Evolutionary conservation across 768 basidiomycete species (phyloP).

Genomic region (Suillus subluteus): DNA sequence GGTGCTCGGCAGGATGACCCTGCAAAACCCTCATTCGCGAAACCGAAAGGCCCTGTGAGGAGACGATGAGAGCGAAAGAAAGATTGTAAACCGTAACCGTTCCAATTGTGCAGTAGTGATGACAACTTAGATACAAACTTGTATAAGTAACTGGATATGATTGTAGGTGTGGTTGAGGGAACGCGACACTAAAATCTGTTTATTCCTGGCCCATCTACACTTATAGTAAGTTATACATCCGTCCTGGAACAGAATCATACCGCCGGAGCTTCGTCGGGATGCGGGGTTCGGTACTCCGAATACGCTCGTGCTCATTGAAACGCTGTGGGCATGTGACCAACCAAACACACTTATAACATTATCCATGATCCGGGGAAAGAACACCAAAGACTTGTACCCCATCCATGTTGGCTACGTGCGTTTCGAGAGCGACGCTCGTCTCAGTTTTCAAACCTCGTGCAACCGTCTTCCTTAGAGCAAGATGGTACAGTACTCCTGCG

Average conservation of each 20-base stretch:
- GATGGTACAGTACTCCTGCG: slow-evolving; percentile 29
- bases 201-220: neutral
- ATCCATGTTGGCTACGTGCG: slow-evolving; percentile 27
- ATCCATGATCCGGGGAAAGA: neutral
- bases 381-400: neutral
- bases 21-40: slow-evolving; percentile 59
- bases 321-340: slow-evolving; percentile 13
- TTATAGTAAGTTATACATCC: neutral
- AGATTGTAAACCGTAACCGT: neutral
- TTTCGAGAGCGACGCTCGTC: slow-evolving; percentile 18
- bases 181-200: neutral
- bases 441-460: slow-evolving; percentile 23
- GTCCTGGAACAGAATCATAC: neutral
- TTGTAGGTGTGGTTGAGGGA: neutral
- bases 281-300: slow-evolving; percentile 19
- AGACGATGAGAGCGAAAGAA: slow-evolving; percentile 38
- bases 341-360: slow-evolving; percentile 2
- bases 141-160: neutral
- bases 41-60: slow-evolving; percentile 70
- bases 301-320: neutral
- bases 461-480: slow-evolving; percentile 18
- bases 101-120: neutral
- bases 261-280: neutral
- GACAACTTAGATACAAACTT: neutral
- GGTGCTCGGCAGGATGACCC: slow-evolving; percentile 19